Base-by-base conservation (phyloP, 306 rosid genomes). In the Myrica gale region DNA sequence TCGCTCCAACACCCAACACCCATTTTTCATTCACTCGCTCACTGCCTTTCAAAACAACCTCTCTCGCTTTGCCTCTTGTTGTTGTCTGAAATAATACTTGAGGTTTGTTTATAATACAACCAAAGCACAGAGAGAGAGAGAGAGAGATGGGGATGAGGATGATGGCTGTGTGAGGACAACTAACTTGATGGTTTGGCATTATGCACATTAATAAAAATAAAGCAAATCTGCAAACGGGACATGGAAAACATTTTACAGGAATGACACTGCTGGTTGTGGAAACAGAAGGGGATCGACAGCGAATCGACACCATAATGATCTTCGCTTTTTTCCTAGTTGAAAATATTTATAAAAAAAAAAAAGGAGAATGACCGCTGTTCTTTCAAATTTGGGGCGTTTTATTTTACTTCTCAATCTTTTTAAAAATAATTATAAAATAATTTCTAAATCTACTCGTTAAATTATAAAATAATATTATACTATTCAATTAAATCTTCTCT, bases 1-100 rank as follows among this genome's bases (percentile, higher is more conserved):
- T 93, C 98, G 20, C 58, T 63, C 1, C 80, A 77, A 9, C 7
- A 55, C 85, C 84, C 97, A 88, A 83, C 9, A 13, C 5, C 52
- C 12, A 42, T 16, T 37, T 65, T 65, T 42, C 46, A 13, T n/a
- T 62, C 68, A 3, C 44, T 62, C 46, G 39, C 46, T 37, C 48
- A 16, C 47, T 48, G 52, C 52, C 16, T 48, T 9, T 9, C 51
- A 9, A 47, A 48, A 19, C 32, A 57, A 32, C 4, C 0, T 57
- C 10, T 62, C 11, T 26, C 46, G 12, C 5, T 12, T 41, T 17
- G 12, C 11, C 70, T 41, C 9, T 65, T 15, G 19, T 5, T 11
- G 41, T 4, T 42, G 26, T 42, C 45, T 6, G 23, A 17, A 23
- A 42, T 16, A 65, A 8, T 17, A 10, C 8, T 16, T 41, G 23